Base-by-base conservation (phyloP, 164 flowering plant genomes). In the Cinnamomum chago region DNA sequence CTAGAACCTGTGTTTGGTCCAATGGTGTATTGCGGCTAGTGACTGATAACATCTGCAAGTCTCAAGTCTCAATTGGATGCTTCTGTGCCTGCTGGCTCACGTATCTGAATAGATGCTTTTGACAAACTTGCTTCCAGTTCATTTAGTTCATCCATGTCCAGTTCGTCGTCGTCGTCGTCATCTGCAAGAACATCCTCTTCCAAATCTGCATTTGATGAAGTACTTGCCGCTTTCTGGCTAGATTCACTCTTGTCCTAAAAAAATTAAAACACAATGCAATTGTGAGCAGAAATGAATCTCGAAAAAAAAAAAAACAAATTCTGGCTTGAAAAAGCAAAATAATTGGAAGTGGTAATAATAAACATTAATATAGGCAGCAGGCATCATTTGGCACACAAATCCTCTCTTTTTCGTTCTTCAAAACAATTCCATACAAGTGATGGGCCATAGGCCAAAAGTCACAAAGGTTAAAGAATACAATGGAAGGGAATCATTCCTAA, bases 41-140 rank as follows among this genome's bases (percentile, higher is more conserved):
- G 33, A 50, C 33, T 2, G 33, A 47, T 50, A 68, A 50, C 62
- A 58, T 28, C 69, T 3, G 47, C 69, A 67, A 28, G 28, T 20
- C 70, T 72, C 75, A 78, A 69, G 68, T 62, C 65, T 40, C 10
- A 40, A 40, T 40, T 40, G 47, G 65, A 79, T 58, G 79, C 73
- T 71, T 74, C 81, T 52, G 55, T 68, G 67, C 79, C 81, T 9
- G 9, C 47, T 40, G 92, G 90, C 76, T 88, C 91, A 22, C 79
- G 83, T 73, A 90, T 89, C 77, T 90, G 89, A 72, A 92, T 81
- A 23, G 96, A 86, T 47, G 93, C 81, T 83, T 70, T 92, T 52
- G 94, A 85, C 47, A 94, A 77, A 80, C 95, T 94, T 47, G 94
- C 94, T 82, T 94, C 96, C 15, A 92, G 86, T 79, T 92, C 94